Base-by-base conservation (phyloP, 2,329 filamentous ascomycete species). In the Penicillium hesseltinei region DNA sequence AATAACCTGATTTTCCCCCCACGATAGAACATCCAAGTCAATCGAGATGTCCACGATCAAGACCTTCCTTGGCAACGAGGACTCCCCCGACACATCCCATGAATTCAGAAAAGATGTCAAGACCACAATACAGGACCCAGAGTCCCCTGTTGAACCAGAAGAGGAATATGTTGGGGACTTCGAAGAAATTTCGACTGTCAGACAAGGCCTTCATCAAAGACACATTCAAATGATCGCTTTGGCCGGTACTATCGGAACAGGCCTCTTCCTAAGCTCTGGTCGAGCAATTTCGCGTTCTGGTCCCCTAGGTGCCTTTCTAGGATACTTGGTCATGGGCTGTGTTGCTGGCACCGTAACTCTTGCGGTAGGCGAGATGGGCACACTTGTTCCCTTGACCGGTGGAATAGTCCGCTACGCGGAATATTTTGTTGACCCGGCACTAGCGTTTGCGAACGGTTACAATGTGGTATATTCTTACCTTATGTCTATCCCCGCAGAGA, bases 251-350 rank as follows among this genome's bases (percentile, higher is more conserved):
- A 57, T 49, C 36, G 57, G 52, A 52, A 59, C 57, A 29, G 57
- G 57, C 9, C 45, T 59, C n/a, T 59, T 59, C 35, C 40, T 59
- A 17, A 59, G 48, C 27, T 59, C 57, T 7, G 57, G 57, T 33
- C 45, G 52, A 33, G 57, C 49, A n/a, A 57, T 59, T 40, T 50
- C 57, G 5, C 48, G 39, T 31, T 49, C 54, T 45, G 57, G 57
- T n/a, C 57, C 57, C 11, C 38, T 50, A 8, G 57, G 57, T 4
- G 57, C 57, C 21, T 51, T 59, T 21, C 29, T 59, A 25, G 57
- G 48, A 13, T 59, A 59, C 42, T 38, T 59, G n/a, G 23, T 59
- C 13, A 59, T 59, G 57, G 57, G 57, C 5, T 52, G 51, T 33
- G 53, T 49, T 23, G 51, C 57, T 4, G 57, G 40, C 19, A 54